Conservation (phyloP, 2,329 filamentous ascomycete genomes). For the Pseudocercospora musae region DNA sequence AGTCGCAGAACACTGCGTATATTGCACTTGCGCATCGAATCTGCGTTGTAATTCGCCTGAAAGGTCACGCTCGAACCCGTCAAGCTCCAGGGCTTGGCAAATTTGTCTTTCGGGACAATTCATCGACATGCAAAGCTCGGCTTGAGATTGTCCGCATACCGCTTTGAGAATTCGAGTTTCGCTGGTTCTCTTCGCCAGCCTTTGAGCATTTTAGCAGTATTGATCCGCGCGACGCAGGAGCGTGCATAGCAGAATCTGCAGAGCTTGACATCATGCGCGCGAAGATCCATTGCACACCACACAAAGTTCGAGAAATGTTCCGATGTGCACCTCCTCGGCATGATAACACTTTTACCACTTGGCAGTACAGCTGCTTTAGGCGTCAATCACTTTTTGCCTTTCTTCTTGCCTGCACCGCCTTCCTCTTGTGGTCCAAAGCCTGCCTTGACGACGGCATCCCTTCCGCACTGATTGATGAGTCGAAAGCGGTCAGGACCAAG, state of each 20-base stretch:
- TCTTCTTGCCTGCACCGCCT: constrained; percentile 28
- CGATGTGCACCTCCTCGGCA: background rate
- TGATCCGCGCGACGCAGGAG: background rate
- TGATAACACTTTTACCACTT: background rate
- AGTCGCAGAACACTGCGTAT: background rate
- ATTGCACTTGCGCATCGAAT: background rate
- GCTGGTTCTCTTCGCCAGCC: background rate
- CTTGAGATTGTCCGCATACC: background rate
- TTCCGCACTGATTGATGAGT: constrained; percentile 80
- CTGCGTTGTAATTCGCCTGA: background rate
- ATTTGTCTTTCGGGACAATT: background rate
- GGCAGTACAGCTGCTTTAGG: background rate
- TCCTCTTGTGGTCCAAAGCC: constrained; percentile 60
- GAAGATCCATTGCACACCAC: background rate
- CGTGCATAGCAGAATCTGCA: background rate
- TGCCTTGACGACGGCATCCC: constrained; percentile 77
- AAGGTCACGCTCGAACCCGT: background rate
- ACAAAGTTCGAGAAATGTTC: background rate
- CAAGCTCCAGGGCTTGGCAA: background rate
- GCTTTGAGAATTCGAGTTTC: background rate
- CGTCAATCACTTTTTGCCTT: constrained; percentile 21
- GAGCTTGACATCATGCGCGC: background rate
- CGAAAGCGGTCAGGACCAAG: constrained; percentile 86
- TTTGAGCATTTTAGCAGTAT: background rate
- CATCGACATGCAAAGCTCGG: background rate